Base-by-base conservation (phyloP, 768 basidiomycete species). In the Pholiota molesta region DNA sequence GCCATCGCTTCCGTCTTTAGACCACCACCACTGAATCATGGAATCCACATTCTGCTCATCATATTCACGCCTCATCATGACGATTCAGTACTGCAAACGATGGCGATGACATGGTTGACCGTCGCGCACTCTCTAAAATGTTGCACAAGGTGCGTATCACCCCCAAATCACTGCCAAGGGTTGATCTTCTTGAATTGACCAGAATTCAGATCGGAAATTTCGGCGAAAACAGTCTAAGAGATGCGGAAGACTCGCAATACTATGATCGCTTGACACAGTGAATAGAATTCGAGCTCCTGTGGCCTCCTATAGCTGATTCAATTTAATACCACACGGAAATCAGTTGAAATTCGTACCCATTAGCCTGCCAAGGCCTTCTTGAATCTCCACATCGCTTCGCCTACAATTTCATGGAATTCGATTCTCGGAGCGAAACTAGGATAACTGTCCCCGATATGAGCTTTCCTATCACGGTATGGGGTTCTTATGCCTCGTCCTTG, bases 21-120 rank as follows among this genome's bases (percentile, higher is more conserved):
- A 37, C 49, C 45, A 26, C 55, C 54, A 52, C 35, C 59, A 64
- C 28, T 49, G 5, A 37, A 37, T 9, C 35, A 37, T 35, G 14
- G 23, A 49, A 49, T 2, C 19, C 47, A 45, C 44, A 42, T 45
- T 45, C 47, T 49, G 47, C 47, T 13, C 5, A 5, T 49, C 17
- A 19, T 11, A 2, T 8, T 16, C 47, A 13, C 11, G 8, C 13
- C 19, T 13, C 21, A 11, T 3, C 5, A 26, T 26, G 10, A 14
- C 3, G 35, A 13, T 37, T 11, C 35, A 37, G 35, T 37, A 37
- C 14, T 16, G 35, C 35, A 37, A 37, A 37, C 7, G 10, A 37
- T 37, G 14, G 14, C 35, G 13, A 37, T 37, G 35, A 37, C 3
- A 13, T 13, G 14, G 11, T 11, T 14, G 35, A 37, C 11, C 7